Evolutionary conservation across 495 filamentous ascomycete genomes (phyloP).

Genomic region (Neurospora pannonica): DNA sequence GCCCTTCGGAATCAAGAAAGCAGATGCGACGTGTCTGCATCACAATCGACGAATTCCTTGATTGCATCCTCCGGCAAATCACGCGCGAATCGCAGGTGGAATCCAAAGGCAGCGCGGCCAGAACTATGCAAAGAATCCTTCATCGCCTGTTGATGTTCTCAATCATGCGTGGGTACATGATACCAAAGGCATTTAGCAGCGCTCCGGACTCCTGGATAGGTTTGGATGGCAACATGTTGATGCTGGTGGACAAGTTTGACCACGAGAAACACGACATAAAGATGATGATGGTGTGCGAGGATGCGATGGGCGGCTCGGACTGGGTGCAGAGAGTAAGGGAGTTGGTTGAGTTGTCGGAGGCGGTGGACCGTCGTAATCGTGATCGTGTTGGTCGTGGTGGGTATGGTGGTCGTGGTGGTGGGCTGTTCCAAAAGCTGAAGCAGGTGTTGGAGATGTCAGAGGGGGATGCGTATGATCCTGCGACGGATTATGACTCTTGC

Average conservation of each 20-base stretch:
- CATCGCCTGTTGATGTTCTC: not conserved
- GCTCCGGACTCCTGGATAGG: not conserved
- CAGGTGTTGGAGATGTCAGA: not conserved
- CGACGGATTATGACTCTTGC: not conserved
- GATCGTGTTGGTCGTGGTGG: too few species aligned
- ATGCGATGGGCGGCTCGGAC: not conserved
- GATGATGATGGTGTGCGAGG: not conserved
- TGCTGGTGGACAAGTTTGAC: not conserved
- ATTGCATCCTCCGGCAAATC: not conserved
- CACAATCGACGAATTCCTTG: not conserved
- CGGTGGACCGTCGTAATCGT: too few species aligned
- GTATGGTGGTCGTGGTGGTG: too few species aligned
- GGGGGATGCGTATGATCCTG: not conserved
- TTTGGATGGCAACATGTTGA: not conserved
- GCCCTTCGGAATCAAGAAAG: not conserved
- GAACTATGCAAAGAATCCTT: not conserved
- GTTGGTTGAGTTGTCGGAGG: too few species aligned
- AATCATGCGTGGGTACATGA: rapidly evolving
- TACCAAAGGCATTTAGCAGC: not conserved
- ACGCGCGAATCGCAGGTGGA: not conserved
- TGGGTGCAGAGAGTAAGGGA: not conserved
- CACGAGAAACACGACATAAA: not conserved
- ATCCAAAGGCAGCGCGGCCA: not conserved
- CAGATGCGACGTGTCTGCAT: not conserved
- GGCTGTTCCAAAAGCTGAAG: not conserved